Base-by-base conservation (phyloP, 23 red algal genomes). In the Rhodosorus marinus region DNA sequence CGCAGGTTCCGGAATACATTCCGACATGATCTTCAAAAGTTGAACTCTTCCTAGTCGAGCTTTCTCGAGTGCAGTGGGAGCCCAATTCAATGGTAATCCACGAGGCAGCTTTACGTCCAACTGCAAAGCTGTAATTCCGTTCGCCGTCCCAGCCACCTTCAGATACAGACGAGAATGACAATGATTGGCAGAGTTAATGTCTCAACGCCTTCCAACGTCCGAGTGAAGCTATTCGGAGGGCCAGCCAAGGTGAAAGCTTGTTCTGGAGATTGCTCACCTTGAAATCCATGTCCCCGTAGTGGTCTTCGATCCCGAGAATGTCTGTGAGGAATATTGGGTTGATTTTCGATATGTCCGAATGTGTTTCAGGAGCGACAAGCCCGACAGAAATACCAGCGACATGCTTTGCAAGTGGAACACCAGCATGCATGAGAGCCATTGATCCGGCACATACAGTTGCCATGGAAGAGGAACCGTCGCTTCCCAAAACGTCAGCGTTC, bases 381-480 rank as follows among this genome's bases (percentile, higher is more conserved):
- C 86, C 86, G 48, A 93, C 79, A 21, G 74, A 67, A 6, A 93
- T 64, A 1, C 86, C 86, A 20, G 65, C 74, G 3, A 81, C 86
- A 25, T 70, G 59, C 51, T 66, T 60, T 9, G 29, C 25, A 5
- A 93, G 31, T 14, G 64, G 86, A 40, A 74, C 60, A 1, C 86
- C 86, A 58, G 86, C 74, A 34, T 93, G 70, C 8, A 82, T 62
- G 6, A 93, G 69, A 14, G 86, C 76, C 55, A 93, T 47, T 1
- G 86, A 82, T 25, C 76, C 86, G 14, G 76, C 86, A 51, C 74
- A 80, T 38, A 81, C 86, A 4, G 76, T 57, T 14, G 86, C 86
- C 86, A 93, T 93, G 9, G 86, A 93, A 34, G 67, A 83, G 21
- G 66, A 76, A 38, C 86, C 86, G 52, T 80, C 86, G 20, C 72